Evolutionary conservation across 129 eudicot genomes (phyloP), one percentile per base, ranked within the genome.

Genomic region (Dittrichia graveolens): DNA sequence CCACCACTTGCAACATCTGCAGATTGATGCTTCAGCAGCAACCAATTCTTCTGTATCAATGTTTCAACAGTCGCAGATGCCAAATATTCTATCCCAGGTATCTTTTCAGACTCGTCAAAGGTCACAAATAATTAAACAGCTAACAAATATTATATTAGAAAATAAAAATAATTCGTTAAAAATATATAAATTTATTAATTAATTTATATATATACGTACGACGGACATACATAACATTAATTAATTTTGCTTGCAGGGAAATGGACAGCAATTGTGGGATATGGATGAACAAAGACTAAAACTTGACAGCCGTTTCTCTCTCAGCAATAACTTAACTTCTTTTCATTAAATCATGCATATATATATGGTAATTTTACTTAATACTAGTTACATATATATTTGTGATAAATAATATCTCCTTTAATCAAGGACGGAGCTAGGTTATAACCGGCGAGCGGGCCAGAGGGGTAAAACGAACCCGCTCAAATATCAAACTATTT

Each of bases 261-360:
- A 79, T 71, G 89, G 91, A 79, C 90, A 89, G 62, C 67, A 82
- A 8, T 84, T 81, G 59, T 91, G 96, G 97, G 89, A 84, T 53
- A 70, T 80, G 71, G 86, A 86, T 78, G 93, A 80, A 38, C 93
- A 88, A 73, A 78, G 92, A 86, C 86, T 81, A 41, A 91, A 78
- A 78, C 59, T 79, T 34, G 82, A 79, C 65, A 83, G 76, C 83
- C 83, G 84, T 71, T 78, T 86, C 61, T 81, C 76, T 38, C 76
- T 86, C 84, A 67, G n/a, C 87, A 85, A 66, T 89, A 87, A 79
- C 95, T 78, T 87, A 81, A 72, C 65, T 66, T 83, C 88, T 57
- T 83, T 91, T 45, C 86, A 88, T 41, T 88, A 83, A 86, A 24
- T 24, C 1, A 24, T 24, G 31, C 31, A 24, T 24, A 24, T 24